These are phyloP conservation scores for Ormosia semicastrata DNA, from an alignment of 306 rosid species.

Conservation along the genomic window DNA sequence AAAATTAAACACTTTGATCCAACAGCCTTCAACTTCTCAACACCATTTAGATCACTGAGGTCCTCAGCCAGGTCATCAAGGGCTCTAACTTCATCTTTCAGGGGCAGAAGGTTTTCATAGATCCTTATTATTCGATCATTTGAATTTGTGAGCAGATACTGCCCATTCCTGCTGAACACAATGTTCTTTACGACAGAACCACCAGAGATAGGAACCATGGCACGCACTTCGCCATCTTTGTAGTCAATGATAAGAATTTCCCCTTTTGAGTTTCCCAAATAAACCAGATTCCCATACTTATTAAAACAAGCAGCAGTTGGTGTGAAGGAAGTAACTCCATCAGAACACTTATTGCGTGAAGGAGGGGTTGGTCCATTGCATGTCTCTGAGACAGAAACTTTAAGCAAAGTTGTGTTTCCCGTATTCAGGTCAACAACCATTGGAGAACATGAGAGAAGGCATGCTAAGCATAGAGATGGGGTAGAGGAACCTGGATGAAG, in stretches of 20 bases:
- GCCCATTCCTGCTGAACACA: constrained; percentile 87
- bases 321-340: constrained; percentile 67
- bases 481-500: constrained; percentile 86
- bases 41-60: constrained; percentile 41
- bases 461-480: constrained; percentile 82
- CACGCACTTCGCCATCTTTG: constrained; percentile 50
- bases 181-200: constrained; percentile 86
- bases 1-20: constrained; percentile 81
- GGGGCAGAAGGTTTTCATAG: constrained; percentile 85
- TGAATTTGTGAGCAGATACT: constrained; percentile 90
- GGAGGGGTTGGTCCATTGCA: constrained; percentile 49
- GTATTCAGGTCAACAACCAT: constrained; percentile 83
- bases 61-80: constrained; percentile 50
- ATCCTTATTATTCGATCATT: constrained; percentile 86
- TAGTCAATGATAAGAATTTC: constrained; percentile 83
- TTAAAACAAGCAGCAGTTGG: constrained; percentile 97
- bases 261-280: constrained; percentile 95
- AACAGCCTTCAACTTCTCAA: constrained; percentile 74
- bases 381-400: constrained; percentile 64
- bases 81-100: constrained; percentile 60
- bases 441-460: constrained; percentile 94
- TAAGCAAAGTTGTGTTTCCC: constrained; percentile 67
- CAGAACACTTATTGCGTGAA: constrained; percentile 73
- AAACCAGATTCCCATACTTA: constrained; percentile 77
- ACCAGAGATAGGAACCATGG: constrained; percentile 80